Evolutionary conservation across 1,139 yeast species (phyloP).

Genomic region (Hansenula sp.): DNA sequence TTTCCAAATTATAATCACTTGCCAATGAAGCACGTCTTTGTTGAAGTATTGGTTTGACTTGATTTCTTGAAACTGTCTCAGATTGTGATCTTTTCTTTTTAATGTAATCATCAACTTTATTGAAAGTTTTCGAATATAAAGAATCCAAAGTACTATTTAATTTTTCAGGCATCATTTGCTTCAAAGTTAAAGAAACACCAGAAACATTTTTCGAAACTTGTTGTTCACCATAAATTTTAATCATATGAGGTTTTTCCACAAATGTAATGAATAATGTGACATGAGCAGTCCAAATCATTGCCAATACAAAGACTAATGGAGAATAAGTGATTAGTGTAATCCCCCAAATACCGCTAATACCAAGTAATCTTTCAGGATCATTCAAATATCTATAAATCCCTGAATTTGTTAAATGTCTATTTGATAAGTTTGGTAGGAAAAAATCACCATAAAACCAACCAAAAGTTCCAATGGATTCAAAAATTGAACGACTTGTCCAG

Average conservation of each 20-base stretch:
- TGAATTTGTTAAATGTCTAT: constrained; percentile 56
- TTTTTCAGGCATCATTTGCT: constrained; percentile 30
- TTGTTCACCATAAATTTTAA: constrained; percentile 69
- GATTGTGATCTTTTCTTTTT: constrained; percentile 21
- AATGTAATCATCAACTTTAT: constrained; percentile 18
- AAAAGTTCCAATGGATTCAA: constrained; percentile 74
- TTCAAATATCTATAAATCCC: constrained; percentile 84
- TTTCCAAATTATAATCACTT: constrained; percentile 13
- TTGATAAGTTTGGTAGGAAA: constrained; percentile 55
- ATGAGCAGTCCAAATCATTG: constrained; percentile 65
- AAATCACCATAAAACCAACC: constrained; percentile 94
- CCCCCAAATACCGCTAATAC: constrained; percentile 85
- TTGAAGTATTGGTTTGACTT: constrained; percentile 4
- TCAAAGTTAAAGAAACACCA: constrained; percentile 44
- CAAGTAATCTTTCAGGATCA: constrained; percentile 81
- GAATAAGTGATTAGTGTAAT: constrained; percentile 62
- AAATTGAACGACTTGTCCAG: constrained; percentile 71
- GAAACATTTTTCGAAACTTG: constrained; percentile 57
- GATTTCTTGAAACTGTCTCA: constrained; percentile 12
- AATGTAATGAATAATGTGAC: constrained; percentile 67
- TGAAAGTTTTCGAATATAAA: constrained; percentile 15
- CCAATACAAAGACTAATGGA: constrained; percentile 49
- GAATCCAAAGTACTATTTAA: constrained; percentile 23
- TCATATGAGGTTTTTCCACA: constrained; percentile 80
- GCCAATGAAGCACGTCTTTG: constrained; percentile 10